phyloP scores from a whole-genome alignment of 2,329 filamentous ascomycete species.

The Talaromyces verruculosus region DNA sequence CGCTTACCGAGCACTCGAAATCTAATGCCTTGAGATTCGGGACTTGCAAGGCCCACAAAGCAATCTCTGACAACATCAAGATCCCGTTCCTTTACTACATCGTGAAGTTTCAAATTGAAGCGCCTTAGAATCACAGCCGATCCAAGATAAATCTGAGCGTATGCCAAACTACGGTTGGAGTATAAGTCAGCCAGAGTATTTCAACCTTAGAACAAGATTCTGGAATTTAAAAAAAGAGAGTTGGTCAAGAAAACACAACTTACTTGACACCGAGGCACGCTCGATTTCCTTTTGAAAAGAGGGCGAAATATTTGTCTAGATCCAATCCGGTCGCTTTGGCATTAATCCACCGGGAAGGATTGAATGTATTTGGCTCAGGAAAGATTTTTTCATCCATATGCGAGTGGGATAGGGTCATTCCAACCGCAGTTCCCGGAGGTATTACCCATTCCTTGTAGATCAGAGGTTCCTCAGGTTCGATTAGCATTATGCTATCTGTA shows the following conservation, averaged over 20 bases:
- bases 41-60: neutral
- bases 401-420: neutral
- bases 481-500: neutral
- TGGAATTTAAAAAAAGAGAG: neutral
- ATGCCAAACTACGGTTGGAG: neutral
- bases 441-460: neutral
- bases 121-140: neutral
- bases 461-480: neutral
- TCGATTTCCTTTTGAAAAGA: neutral
- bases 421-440: neutral
- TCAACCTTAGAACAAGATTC: neutral
- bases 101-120: neutral
- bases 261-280: neutral
- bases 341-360: neutral
- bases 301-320: neutral
- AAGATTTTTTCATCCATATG: neutral
- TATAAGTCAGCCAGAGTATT: neutral
- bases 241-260: neutral
- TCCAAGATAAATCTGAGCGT: neutral
- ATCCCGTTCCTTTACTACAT: neutral
- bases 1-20: neutral
- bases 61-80: neutral
- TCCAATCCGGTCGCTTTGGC: neutral
- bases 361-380: neutral
- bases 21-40: neutral